Evolutionary conservation across 2,329 filamentous ascomycete species (phyloP), one percentile per base, ranked within the genome.

Genomic region (Colletotrichum sp.): DNA sequence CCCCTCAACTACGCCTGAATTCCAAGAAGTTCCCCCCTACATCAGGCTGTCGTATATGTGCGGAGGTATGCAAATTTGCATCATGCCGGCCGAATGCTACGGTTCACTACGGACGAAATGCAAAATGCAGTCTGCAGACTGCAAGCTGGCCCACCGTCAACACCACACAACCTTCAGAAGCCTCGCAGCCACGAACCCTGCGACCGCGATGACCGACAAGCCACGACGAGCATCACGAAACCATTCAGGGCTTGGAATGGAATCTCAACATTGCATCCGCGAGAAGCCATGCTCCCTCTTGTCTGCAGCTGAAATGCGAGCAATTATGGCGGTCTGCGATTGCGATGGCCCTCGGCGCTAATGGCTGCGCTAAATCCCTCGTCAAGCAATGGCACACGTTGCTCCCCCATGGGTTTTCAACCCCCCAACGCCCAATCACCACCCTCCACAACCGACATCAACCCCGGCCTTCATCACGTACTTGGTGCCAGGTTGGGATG

Each of bases 31-130:
- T 11, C 24, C 13, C 21, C 62, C 34, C 24, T 29, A 16, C 21
- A 9, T 70, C 29, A 54, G 43, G 34, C 8, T 27, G 27, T 62
- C 68, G 43, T 43, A 63, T 36, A 54, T 34, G 65, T 34, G 29
- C 24, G 54, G 24, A 68, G 43, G 66, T 24, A 59, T 36, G 15
- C 27, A 70, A 70, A 57, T 66, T 63, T 51, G 55, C 62, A 34
- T 36, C 38, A 63, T 62, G 68, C 57, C 63, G 62, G 62, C 34
- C 55, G 47, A 43, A 62, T 71, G 57, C 62, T 62, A 72, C 68
- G 18, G 43, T 27, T 58, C 33, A 36, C 62, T 67, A 74, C 72
- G 72, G 72, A 72, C 72, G 72, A 74, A 74, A 74, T 74, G 72
- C 72, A 74, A 7, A 21, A 47, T 47, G 43, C 43, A 47, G 43